Evolutionary conservation across 306 rosid species (phyloP).

Genomic region (Citrullus colocynthis): DNA sequence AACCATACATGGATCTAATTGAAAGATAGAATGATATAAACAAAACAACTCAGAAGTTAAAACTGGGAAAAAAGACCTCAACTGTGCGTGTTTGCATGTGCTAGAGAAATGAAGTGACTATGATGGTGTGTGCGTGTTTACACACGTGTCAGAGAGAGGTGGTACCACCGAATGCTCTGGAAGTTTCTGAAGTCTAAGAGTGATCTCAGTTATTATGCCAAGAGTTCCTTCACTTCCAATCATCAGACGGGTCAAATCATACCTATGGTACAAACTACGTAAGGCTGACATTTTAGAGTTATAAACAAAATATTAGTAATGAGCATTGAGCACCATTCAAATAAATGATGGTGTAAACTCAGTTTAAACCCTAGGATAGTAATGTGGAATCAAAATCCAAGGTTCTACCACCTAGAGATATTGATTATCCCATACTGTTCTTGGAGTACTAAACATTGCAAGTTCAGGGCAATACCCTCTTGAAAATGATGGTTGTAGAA

Average conservation of each 20-base stretch:
- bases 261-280: conserved; percentile 29
- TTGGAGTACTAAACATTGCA: not conserved
- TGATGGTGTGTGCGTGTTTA: not conserved
- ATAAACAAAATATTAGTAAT: not conserved
- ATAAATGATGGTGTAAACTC: not conserved
- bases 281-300: conserved; percentile 3
- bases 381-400: not conserved
- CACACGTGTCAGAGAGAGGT: not conserved
- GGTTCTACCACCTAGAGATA: not conserved
- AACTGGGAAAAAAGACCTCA: not conserved
- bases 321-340: not conserved
- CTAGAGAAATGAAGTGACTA: not conserved
- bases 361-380: not conserved
- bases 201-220: conserved; percentile 82
- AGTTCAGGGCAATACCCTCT: not conserved
- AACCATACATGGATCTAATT: not conserved
- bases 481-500: not conserved
- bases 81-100: not conserved
- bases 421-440: not conserved
- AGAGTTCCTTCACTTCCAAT: conserved; percentile 99
- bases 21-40: not conserved
- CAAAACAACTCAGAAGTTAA: not conserved
- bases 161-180: conserved; percentile 79
- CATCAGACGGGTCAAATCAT: conserved; percentile 84
- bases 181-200: conserved; percentile 81